Evolutionary conservation across 2,329 filamentous ascomycete genomes (phyloP).

Genomic region (Daldinia sp.): DNA sequence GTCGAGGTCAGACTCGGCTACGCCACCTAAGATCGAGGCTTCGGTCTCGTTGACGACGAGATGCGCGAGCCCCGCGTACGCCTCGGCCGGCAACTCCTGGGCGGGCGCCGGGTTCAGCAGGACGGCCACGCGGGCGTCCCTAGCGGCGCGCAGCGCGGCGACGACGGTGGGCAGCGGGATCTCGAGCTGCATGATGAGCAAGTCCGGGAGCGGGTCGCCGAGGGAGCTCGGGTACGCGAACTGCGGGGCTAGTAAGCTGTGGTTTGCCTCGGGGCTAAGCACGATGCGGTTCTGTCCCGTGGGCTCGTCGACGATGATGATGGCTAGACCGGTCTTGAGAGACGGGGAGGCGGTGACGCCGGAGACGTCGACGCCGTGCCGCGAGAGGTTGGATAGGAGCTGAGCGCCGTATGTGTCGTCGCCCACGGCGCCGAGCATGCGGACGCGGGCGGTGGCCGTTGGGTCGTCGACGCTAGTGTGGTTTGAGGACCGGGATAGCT

Average conservation of each 20-base stretch:
- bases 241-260: constrained; percentile 56
- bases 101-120: constrained; percentile 90
- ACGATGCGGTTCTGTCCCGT: constrained; percentile 83
- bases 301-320: constrained; percentile 80
- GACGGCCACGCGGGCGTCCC: constrained; percentile 66
- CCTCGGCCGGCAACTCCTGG: constrained; percentile 72
- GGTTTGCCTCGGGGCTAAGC: constrained; percentile 78
- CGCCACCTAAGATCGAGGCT: constrained; percentile 77
- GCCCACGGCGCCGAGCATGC: constrained; percentile 82
- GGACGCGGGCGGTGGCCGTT: constrained; percentile 58
- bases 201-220: constrained; percentile 60
- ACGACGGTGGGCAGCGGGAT: constrained; percentile 76
- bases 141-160: constrained; percentile 67
- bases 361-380: constrained; percentile 71
- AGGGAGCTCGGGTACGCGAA: constrained; percentile 51
- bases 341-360: constrained; percentile 60
- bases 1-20: constrained; percentile 63
- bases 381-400: constrained; percentile 68
- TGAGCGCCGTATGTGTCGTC: constrained; percentile 73
- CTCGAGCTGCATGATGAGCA: constrained; percentile 83
- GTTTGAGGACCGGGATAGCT: constrained; percentile 72
- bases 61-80: constrained; percentile 77
- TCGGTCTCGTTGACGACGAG: constrained; percentile 93
- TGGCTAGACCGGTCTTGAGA: constrained; percentile 75
- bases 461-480: constrained; percentile 52